Evolutionary conservation across 371 early-diverging fungal genomes (phyloP).

Genomic region (Cokeromyces recurvatus): DNA sequence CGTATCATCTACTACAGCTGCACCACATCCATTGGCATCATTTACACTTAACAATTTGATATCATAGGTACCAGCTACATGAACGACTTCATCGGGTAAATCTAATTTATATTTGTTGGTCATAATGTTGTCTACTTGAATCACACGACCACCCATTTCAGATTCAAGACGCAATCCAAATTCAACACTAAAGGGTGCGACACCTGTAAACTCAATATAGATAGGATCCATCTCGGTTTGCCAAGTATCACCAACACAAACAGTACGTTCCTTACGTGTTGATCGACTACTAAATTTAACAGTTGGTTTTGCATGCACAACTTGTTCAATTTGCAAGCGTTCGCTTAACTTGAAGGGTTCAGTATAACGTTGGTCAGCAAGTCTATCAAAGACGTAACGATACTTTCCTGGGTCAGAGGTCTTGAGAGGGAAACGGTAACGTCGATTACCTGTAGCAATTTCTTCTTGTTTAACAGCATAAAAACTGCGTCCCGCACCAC

Average conservation of each 20-base stretch:
- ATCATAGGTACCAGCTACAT: constrained; percentile 34
- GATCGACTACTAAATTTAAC: constrained; percentile 25
- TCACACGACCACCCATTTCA: constrained; percentile 20
- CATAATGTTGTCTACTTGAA: constrained; percentile 27
- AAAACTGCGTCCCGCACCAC: not conserved
- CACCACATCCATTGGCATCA: constrained; percentile 45
- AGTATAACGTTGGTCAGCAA: constrained; percentile 45
- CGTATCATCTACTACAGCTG: constrained; percentile 13
- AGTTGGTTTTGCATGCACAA: constrained; percentile 34
- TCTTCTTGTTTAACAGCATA: constrained; percentile 22
- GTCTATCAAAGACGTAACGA: constrained; percentile 36
- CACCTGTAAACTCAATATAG: constrained; percentile 36
- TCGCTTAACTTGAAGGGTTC: constrained; percentile 19
- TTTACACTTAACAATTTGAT: constrained; percentile 29
- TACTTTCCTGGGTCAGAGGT: constrained; percentile 37
- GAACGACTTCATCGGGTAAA: constrained; percentile 23
- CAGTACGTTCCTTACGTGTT: constrained; percentile 14
- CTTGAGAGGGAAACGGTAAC: constrained; percentile 30
- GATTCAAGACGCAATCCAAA: constrained; percentile 37
- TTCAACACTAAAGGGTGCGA: constrained; percentile 42
- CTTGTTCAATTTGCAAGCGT: constrained; percentile 29
- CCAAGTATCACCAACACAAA: constrained; percentile 46
- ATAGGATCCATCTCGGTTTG: constrained; percentile 26
- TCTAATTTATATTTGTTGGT: constrained; percentile 24
- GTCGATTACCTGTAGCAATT: constrained; percentile 27